phyloP scores from a whole-genome alignment of 495 filamentous ascomycete genomes.

The Aspergillus cristatus region DNA sequence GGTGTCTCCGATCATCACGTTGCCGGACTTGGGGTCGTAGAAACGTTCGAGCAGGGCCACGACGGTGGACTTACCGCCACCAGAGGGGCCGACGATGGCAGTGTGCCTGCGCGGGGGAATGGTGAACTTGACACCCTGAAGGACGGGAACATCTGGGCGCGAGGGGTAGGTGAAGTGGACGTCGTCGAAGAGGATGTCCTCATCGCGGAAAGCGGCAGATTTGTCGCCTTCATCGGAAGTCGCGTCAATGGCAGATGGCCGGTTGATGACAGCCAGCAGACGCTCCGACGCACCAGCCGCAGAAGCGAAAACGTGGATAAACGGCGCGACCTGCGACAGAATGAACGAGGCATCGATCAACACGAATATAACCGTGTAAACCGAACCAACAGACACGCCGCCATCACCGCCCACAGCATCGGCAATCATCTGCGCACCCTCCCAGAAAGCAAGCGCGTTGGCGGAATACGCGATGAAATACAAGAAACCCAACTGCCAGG shows the following conservation, averaged over 20 bases:
- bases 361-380: constrained; percentile 56
- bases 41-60: constrained; percentile 47
- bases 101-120: constrained; percentile 51
- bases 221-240: constrained; percentile 27
- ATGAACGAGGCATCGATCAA: constrained; percentile 54
- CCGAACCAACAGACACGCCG: constrained; percentile 42
- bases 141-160: constrained; percentile 46
- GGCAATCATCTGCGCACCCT: constrained; percentile 48
- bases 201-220: constrained; percentile 16
- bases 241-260: constrained; percentile 40
- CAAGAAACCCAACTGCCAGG: constrained; percentile 47
- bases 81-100: constrained; percentile 60
- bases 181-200: constrained; percentile 37
- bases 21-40: constrained; percentile 30
- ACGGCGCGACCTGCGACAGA: constrained; percentile 53
- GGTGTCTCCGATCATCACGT: constrained; percentile 40
- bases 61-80: constrained; percentile 61
- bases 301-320: constrained; percentile 51
- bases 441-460: constrained; percentile 58
- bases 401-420: constrained; percentile 32
- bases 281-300: constrained; percentile 46
- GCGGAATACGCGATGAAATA: constrained; percentile 57
- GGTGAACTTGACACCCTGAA: constrained; percentile 34
- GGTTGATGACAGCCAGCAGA: constrained; percentile 41
- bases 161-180: constrained; percentile 55